Evolutionary conservation across 805 yeast species (phyloP), one percentile per base, ranked within the genome.

Genomic region (Cyberlindnera meyerae): DNA sequence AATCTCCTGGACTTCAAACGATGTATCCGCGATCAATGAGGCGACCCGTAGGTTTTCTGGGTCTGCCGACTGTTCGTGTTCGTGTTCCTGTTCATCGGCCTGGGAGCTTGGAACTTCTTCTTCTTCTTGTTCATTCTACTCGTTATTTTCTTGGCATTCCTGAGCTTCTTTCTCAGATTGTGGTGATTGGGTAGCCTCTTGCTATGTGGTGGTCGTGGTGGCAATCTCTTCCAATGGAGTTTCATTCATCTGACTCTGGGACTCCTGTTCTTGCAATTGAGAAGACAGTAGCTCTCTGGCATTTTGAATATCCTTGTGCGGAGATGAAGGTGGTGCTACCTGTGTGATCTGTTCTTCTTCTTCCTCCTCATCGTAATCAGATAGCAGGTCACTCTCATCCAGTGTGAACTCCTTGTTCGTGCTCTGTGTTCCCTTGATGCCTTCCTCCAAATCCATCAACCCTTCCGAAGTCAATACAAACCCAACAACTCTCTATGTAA

Each of bases 1-100:
- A 13, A 51, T 48, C 21, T 53, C 58, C 14, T 37, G 36, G 15
- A 41, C 26, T 17, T 40, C 42, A 17, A 38, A 8, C 4, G 44
- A 36, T 4, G 28, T 24, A 16, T 43, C 44, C 11, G 33, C 22
- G 1, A 31, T 30, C 39, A 39, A 31, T 4, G 44, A 34, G 5
- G 29, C 31, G 11, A 31, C 17, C n/a, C 22, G 20, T 4, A 29
- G 27, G 3, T 37, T 25, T 9, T 32, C 33, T n/a, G 27, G 9
- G 22, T 14, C 25, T 5, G 13, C 24, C 9, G 22, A 21, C 24
- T 12, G 14, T 24, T 8, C 27, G 9, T 24, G 13, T 12, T 24
- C 27, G 9, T 12, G 14, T 24, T 12, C 27, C 9, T 8, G 14
- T 12, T 24, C 27, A 6, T 21, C 24, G 8, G 9, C 27, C 13